Evolutionary conservation across 2,329 filamentous ascomycete genomes (phyloP), one percentile per base, ranked within the genome.

Genomic region (Aspergillus alliaceus): DNA sequence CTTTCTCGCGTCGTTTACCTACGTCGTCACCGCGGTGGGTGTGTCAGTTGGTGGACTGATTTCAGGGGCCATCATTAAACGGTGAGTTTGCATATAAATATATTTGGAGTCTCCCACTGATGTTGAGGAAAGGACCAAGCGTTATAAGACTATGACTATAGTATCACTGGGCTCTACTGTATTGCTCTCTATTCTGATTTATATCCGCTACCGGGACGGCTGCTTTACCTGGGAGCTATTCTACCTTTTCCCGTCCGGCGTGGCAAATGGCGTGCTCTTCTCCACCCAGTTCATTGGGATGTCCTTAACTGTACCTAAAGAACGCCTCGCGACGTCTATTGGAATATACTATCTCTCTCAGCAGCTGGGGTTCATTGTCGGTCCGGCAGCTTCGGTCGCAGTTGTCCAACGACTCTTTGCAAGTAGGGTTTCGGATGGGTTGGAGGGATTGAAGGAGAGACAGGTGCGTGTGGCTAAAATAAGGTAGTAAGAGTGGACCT

Each of bases 331-430:
- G 2, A 62, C 49, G 12, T 57, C 49, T 14, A 51, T 65, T 20
- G 55, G 56, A 12, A 35, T 55, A 3, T 65, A 62, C 15, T 66
- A 54, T 39, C 51, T 66, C 12, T 49, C 51, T 24, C 62, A 65
- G 51, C 63, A 66, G 49, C 31, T 66, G 9, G 62, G 63, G 11
- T 53, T 56, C 12, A 57, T 66, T 20, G 20, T 65, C n/a, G 60
- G 63, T 22, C 53, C 54, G 12, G 54, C 58, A 6, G 42, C 35
- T 14, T 55, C 51, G 8, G 46, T 52, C 9, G 60, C 63, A 11
- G 6, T 65, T 6, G 51, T 63, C 12, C 61, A 56, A 25, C 39
- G 32, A 20, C n/a, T 55, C 2, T 64, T 65, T 27, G 46, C 53
- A 11, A 39, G 15, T 20, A 44, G 51, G 32, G 46, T 55, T 14